phyloP scores from a whole-genome alignment of 2,329 filamentous ascomycete species.

The Cytospora piceicola region DNA sequence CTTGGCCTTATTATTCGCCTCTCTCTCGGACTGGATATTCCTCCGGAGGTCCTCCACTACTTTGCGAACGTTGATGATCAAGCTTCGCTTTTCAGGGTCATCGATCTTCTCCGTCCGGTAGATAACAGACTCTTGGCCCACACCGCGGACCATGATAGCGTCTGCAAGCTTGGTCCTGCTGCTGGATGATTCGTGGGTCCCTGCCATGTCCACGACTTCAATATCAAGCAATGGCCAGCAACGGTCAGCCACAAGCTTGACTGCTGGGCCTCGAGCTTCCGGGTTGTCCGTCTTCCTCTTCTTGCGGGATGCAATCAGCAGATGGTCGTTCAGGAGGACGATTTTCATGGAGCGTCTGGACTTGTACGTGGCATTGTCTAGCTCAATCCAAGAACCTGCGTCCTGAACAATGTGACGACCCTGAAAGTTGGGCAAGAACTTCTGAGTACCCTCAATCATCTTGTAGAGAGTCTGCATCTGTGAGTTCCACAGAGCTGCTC shows the following conservation, averaged over 20 bases:
- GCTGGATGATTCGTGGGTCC: constrained; percentile 60
- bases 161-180: constrained; percentile 72
- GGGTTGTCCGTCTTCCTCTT: constrained; percentile 81
- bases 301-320: constrained; percentile 88
- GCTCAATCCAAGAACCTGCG: constrained; percentile 90
- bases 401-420: constrained; percentile 95
- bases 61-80: constrained; percentile 90
- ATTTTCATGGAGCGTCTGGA: constrained; percentile 86
- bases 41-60: constrained; percentile 90
- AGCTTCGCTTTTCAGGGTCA: constrained; percentile 74
- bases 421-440: constrained; percentile 86
- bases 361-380: constrained; percentile 98
- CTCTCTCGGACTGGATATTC: constrained; percentile 81
- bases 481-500: constrained; percentile 68
- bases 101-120: constrained; percentile 88
- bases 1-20: constrained; percentile 80
- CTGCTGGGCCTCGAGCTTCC: constrained; percentile 56
- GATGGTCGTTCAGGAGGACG: constrained; percentile 90
- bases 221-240: constrained; percentile 95
- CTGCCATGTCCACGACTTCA: constrained; percentile 86
- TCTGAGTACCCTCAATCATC: constrained; percentile 95
- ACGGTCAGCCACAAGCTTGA: constrained; percentile 87
- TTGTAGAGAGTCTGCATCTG: constrained; percentile 89
- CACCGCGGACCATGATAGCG: constrained; percentile 85
- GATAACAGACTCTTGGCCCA: constrained; percentile 89